Base-by-base conservation (phyloP, 164 flowering plant genomes). In the Macadamia tetraphylla region DNA sequence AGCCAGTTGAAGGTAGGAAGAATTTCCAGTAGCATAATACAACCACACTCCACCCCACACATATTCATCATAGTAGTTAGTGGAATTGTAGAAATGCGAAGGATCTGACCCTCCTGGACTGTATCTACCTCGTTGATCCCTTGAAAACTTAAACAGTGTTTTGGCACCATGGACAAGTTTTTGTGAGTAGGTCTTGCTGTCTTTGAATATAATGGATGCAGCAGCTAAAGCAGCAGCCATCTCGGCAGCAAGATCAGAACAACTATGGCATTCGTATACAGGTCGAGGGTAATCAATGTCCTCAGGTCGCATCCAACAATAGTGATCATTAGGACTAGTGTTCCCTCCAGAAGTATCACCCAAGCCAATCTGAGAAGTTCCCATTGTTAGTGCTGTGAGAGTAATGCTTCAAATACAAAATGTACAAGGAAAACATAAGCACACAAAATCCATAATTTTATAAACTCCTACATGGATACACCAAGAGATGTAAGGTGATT, bases 221-320 rank as follows among this genome's bases (percentile, higher is more conserved):
- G 99, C 66, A 72, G 99, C 98, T 72, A 94, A 76, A 75, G 99
- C 87, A 70, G 98, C 96, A 69, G 99, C 86, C 99, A 94, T 94
- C 77, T 94, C 99, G 12, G 91, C 92, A 66, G 91, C 97, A 58
- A 92, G 98, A 75, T 94, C 99, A 0, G 98, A 90, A 79, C 99
- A 94, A 59, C 79, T 67, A 60, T 71, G 70, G 58, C 99, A 94
- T 65, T 74, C 78, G 23, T 23, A 23, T 23, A 23, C 23, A 23
- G 23, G 91, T 9, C 99, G 75, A 0, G 57, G 67, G 52, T 94
- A 94, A 63, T 94, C 92, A 70, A 94, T 90, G 76, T 94, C 98
- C 81, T 94, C 99, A 48, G 98, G 99, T 2, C 97, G 83, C 88
- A 81, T 81, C 99, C 99, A 94, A 72, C 99, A 94, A 76, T 92